A percentile compares a stretch with the other conserved stretches of the same genome.
Conservation (phyloP, 768 basidiomycete genomes). For the Trametes punicea region DNA sequence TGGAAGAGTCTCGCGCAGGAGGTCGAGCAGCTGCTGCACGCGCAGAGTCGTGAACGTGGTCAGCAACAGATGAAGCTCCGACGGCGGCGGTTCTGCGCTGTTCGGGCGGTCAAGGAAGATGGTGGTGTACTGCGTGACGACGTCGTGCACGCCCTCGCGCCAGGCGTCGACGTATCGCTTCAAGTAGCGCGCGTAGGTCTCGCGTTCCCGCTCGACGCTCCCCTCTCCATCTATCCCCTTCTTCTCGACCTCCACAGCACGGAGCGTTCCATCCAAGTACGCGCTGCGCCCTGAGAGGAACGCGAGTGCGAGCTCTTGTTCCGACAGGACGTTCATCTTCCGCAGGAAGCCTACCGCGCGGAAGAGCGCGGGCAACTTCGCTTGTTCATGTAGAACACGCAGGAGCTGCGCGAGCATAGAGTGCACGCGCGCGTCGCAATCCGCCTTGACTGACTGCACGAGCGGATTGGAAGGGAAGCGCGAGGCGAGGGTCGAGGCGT, state of each 20-base stretch:
- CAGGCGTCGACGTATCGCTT: slow-evolving; percentile 88
- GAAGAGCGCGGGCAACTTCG: slow-evolving; percentile 86
- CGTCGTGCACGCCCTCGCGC: slow-evolving; percentile 90
- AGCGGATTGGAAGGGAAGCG: slow-evolving; percentile 44
- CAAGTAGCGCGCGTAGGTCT: slow-evolving; percentile 73
- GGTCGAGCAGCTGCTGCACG: slow-evolving; percentile 64
- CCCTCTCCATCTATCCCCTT: slow-evolving; percentile 36
- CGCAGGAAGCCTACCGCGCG: slow-evolving; percentile 87
- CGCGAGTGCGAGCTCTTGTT: slow-evolving; percentile 77
- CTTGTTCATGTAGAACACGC: slow-evolving; percentile 73
- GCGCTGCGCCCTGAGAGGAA: slow-evolving; percentile 75
- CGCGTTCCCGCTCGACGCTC: slow-evolving; percentile 45
- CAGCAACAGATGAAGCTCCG: slow-evolving; percentile 50
- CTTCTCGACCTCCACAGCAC: slow-evolving; percentile 42
- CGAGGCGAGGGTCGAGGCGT: slow-evolving; percentile 50
- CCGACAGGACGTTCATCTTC: slow-evolving; percentile 70
- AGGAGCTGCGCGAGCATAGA: slow-evolving; percentile 78
- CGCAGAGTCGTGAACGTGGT: slow-evolving; percentile 63
- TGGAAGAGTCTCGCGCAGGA: slow-evolving; percentile 59
- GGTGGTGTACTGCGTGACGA: slow-evolving; percentile 83
- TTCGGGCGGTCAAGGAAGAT: slow-evolving; percentile 78
- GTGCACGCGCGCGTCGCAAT: slow-evolving; percentile 56
- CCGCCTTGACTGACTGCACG: slow-evolving; percentile 63
- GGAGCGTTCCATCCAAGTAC: slow-evolving; percentile 57
- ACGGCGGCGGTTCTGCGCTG: slow-evolving; percentile 23